Evolutionary conservation across 257 asterid species (phyloP).

Genomic region (Penstemon eatonii): DNA sequence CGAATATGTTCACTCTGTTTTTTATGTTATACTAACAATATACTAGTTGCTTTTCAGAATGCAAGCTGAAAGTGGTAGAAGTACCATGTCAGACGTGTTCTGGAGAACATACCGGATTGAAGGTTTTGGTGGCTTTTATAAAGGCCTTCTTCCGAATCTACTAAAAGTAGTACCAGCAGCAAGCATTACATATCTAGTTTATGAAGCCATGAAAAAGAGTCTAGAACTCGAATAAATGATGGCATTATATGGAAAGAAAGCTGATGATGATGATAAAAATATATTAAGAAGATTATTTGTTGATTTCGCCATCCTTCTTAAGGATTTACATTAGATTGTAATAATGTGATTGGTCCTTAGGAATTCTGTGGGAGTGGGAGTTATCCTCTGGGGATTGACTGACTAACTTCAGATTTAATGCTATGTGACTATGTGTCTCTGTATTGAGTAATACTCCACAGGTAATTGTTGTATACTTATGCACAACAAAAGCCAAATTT

Average conservation of each 20-base stretch:
- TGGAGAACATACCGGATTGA: slow-evolving; percentile 62
- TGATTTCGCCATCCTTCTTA: slow-evolving; percentile 42
- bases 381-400: slow-evolving; percentile 33
- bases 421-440: slow-evolving; percentile 24
- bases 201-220: slow-evolving; percentile 90
- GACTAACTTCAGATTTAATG: slow-evolving; percentile 38
- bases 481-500: slow-evolving; percentile 38
- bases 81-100: slow-evolving; percentile 78
- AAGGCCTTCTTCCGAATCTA: slow-evolving; percentile 92
- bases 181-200: slow-evolving; percentile 88
- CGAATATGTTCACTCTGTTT: background rate
- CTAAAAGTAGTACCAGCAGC: slow-evolving; percentile 95
- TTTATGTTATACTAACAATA: slow-evolving; percentile 17
- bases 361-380: slow-evolving; percentile 22
- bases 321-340: slow-evolving; percentile 38
- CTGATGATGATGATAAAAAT: slow-evolving; percentile 37
- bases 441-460: slow-evolving; percentile 36
- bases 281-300: slow-evolving; percentile 39
- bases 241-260: slow-evolving; percentile 2
- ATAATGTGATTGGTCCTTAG: slow-evolving; percentile 31
- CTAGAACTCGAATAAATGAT: slow-evolving; percentile 60
- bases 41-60: slow-evolving; percentile 53
- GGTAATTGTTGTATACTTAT: slow-evolving; percentile 53
- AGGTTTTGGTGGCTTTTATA: slow-evolving; percentile 90
- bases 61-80: slow-evolving; percentile 72